Evolutionary conservation across 2,329 filamentous ascomycete genomes (phyloP).

Genomic region (Alternaria arborescens): DNA sequence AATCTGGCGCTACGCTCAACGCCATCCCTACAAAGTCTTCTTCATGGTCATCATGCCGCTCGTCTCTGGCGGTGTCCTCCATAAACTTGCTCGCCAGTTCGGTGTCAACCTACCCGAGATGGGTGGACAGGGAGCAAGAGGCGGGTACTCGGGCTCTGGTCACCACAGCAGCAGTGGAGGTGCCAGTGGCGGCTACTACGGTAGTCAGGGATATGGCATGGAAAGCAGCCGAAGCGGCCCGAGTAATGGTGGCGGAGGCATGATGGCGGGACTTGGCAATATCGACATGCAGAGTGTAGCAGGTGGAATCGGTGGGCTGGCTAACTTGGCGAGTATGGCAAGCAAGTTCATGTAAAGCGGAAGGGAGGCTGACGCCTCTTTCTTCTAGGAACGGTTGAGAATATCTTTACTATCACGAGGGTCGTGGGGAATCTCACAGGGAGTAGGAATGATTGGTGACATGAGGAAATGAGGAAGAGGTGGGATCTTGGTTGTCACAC

Average conservation of each 20-base stretch:
- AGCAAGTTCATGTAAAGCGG: slow-evolving; percentile 56
- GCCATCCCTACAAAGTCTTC: slow-evolving; percentile 87
- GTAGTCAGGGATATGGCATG: slow-evolving; percentile 55
- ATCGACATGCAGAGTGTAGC: slow-evolving; percentile 43
- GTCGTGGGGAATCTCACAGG: slow-evolving; percentile 10
- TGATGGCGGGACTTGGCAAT: slow-evolving; percentile 37
- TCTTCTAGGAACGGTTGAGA: slow-evolving; percentile 21
- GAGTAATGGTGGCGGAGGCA: slow-evolving; percentile 29
- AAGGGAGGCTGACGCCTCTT: slow-evolving; percentile 11
- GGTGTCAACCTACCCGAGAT: slow-evolving; percentile 76
- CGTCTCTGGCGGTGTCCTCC: slow-evolving; percentile 81
- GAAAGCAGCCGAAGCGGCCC: slow-evolving; percentile 40
- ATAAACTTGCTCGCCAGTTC: slow-evolving; percentile 78
- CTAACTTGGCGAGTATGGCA: slow-evolving; percentile 58
- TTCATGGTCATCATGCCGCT: slow-evolving; percentile 90
- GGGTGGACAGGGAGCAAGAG: slow-evolving; percentile 39
- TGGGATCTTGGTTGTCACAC: background rate
- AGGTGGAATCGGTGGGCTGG: slow-evolving; percentile 55
- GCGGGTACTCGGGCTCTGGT: slow-evolving; percentile 33
- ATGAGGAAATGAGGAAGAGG: background rate
- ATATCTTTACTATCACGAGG: slow-evolving; percentile 15
- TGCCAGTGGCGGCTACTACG: slow-evolving; percentile 54
- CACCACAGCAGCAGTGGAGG: slow-evolving; percentile 7
- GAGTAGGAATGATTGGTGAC: background rate
- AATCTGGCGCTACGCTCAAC: slow-evolving; percentile 80